A percentile compares a stretch with the other conserved stretches of the same genome.
phyloP scores from a whole-genome alignment of 148 eudicot species.

The Amaranthus palmeri region DNA sequence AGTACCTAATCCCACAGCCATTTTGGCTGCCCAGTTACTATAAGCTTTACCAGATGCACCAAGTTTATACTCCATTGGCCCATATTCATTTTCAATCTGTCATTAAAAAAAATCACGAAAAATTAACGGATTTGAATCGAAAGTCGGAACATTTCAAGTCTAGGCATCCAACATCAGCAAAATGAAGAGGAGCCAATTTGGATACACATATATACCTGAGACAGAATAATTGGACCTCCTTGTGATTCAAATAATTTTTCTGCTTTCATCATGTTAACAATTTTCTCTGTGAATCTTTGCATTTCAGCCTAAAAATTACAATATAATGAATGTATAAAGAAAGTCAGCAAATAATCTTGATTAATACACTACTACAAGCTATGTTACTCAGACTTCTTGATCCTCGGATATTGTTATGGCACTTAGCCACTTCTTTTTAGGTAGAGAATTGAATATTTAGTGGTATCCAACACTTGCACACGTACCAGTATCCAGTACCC shows the following conservation, averaged over 20 bases:
- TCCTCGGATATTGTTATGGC: no score
- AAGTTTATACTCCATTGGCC: conserved; percentile 57
- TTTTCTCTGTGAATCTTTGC: conserved; percentile 79
- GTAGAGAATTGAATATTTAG: no score
- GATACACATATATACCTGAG: conserved; percentile 59
- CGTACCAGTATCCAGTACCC: no score
- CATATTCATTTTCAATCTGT: conserved; percentile 98
- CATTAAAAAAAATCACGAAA: conserved; percentile 10
- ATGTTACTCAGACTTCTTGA: no score
- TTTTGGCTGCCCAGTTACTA: conserved; percentile 85
- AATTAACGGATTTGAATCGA: not conserved
- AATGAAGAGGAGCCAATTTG: conserved; percentile 1
- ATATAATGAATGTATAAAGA: not conserved
- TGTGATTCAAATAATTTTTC: conserved; percentile 75
- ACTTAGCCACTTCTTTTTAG: no score
- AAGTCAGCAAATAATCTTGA: not conserved
- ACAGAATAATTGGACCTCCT: conserved; percentile 88
- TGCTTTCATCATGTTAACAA: conserved; percentile 85
- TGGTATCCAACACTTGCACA: no score
- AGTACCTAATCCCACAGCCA: conserved; percentile 74
- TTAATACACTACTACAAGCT: not conserved
- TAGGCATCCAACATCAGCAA: conserved; percentile 8
- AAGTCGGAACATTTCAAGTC: no score
- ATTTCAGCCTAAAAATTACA: conserved; percentile 50
- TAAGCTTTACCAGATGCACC: conserved; percentile 72